A percentile compares a stretch with the other conserved stretches of the same genome.
Evolutionary conservation across 2,329 filamentous ascomycete species (phyloP).

Genomic region (Colletotrichum karsti): DNA sequence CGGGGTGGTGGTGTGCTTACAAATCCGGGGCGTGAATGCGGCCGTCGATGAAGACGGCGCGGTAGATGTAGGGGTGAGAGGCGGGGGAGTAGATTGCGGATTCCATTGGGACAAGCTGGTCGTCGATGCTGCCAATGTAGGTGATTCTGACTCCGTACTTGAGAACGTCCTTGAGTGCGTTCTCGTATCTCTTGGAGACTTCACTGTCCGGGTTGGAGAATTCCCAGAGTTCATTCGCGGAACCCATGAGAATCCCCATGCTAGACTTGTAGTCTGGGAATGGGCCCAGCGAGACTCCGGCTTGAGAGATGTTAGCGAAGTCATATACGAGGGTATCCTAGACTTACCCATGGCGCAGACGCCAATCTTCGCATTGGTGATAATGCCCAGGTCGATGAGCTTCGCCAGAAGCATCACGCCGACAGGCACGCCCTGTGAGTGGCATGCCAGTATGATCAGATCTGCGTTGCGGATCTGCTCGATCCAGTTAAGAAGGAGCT

Average conservation of each 20-base stretch:
- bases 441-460: conserved; percentile 90
- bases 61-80: conserved; percentile 91
- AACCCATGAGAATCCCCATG: conserved; percentile 85
- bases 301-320: conserved; percentile 41
- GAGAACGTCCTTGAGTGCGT: conserved; percentile 77
- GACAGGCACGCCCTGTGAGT: conserved; percentile 95
- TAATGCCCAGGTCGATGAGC: conserved; percentile 87
- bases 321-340: too few species aligned
- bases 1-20: conserved; percentile 46
- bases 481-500: conserved; percentile 92
- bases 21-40: conserved; percentile 93
- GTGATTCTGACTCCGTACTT: conserved; percentile 84
- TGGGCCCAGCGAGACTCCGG: conserved; percentile 91
- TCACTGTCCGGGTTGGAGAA: conserved; percentile 85
- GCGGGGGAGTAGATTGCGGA: conserved; percentile 89
- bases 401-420: conserved; percentile 92
- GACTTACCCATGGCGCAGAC: conserved; percentile 79
- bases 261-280: conserved; percentile 92
- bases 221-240: conserved; percentile 93
- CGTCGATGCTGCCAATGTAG: conserved; percentile 94
- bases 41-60: conserved; percentile 95
- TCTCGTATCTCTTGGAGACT: conserved; percentile 83
- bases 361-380: conserved; percentile 80
- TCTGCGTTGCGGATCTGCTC: conserved; percentile 89
- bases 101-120: conserved; percentile 92